Conservation (phyloP, 192 early-diverging fungal species). For the Backusella tuberculispora region DNA sequence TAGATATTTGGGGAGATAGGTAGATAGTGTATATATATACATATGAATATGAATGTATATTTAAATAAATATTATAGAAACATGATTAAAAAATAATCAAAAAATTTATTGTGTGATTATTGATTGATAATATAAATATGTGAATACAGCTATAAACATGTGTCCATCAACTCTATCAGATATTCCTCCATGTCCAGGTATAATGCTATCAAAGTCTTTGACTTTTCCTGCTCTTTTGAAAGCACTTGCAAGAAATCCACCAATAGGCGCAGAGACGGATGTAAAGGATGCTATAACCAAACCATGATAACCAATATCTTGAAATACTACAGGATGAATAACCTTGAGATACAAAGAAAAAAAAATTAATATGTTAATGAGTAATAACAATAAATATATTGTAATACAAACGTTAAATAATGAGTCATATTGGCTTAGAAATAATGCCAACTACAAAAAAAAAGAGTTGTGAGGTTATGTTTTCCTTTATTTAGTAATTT, state of each 20-base stretch:
- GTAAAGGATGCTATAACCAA: slow-evolving; percentile 88
- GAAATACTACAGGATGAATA: neutral
- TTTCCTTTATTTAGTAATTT: slow-evolving; percentile 1
- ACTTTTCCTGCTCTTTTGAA: slow-evolving; percentile 95
- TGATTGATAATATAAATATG: slow-evolving; percentile 76
- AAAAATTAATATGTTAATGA: neutral
- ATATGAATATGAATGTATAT: no score
- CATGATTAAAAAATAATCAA: neutral
- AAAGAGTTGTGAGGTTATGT: neutral
- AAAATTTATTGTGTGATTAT: neutral
- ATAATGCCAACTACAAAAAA: neutral
- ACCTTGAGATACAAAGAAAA: neutral
- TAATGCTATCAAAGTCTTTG: slow-evolving; percentile 95
- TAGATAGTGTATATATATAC: neutral
- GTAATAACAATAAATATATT: neutral
- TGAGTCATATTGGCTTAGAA: neutral
- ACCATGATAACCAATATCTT: slow-evolving; percentile 73
- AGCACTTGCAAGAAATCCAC: slow-evolving; percentile 95
- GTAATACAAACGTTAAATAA: neutral
- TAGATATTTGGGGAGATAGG: neutral
- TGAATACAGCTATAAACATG: slow-evolving; percentile 93
- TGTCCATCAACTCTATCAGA: slow-evolving; percentile 98
- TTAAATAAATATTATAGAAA: neutral
- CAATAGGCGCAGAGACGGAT: slow-evolving; percentile 92
- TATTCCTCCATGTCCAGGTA: slow-evolving; percentile 97